Percentiles rank a stretch among this genome's conserved stretches.
Evolutionary conservation across 306 rosid species (phyloP).

Genomic region (Vigna nakashimae): DNA sequence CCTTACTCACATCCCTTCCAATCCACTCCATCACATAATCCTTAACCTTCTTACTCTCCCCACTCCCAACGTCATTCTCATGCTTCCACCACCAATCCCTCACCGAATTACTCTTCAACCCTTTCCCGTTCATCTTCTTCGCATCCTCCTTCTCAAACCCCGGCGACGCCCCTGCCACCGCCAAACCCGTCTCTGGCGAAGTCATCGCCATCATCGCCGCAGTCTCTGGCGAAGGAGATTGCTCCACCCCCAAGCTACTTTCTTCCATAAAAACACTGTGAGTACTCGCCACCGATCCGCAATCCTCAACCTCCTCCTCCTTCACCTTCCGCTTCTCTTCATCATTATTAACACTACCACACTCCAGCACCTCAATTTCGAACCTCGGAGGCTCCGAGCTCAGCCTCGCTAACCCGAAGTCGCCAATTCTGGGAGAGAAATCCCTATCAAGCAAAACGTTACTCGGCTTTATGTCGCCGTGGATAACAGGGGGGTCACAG

Average conservation of each 20-base stretch:
- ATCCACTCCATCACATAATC: constrained; percentile 96
- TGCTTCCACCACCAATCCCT: constrained; percentile 88
- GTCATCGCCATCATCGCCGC: background rate
- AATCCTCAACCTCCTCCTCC: constrained; percentile 62
- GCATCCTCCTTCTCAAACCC: constrained; percentile 50
- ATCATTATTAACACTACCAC: constrained; percentile 19
- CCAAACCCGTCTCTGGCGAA: constrained; percentile 51
- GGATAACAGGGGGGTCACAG: constrained; percentile 78
- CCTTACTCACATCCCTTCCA: constrained; percentile 76
- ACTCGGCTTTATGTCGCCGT: constrained; percentile 94
- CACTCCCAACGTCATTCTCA: constrained; percentile 53
- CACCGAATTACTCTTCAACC: constrained; percentile 51
- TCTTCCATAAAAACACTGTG: constrained; percentile 66
- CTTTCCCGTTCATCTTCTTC: constrained; percentile 50
- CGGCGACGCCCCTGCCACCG: constrained; percentile 31
- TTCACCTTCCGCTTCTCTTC: constrained; percentile 38
- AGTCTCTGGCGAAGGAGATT: constrained; percentile 56
- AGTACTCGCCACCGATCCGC: constrained; percentile 80
- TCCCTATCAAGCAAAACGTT: constrained; percentile 66
- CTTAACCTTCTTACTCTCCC: constrained; percentile 60
- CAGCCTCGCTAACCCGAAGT: constrained; percentile 86
- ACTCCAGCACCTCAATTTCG: constrained; percentile 33
- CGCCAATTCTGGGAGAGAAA: constrained; percentile 72
- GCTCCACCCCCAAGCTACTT: constrained; percentile 54
- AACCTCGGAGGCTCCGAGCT: constrained; percentile 41